Evolutionary conservation across 2,329 filamentous ascomycete species (phyloP), one percentile per base, ranked within the genome.

Genomic region (Helotiales sp.): DNA sequence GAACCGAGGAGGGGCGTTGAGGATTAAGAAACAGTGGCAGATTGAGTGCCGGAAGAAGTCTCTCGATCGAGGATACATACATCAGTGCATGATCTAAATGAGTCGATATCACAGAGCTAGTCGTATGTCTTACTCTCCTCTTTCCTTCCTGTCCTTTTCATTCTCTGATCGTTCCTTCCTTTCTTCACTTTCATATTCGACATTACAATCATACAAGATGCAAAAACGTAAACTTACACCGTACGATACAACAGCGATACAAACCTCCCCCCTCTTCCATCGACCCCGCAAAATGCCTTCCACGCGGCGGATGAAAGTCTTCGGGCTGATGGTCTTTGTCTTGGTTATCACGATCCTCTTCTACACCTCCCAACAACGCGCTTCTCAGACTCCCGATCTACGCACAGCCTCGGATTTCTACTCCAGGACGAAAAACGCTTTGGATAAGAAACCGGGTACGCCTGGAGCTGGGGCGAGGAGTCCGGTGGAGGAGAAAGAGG

Each of bases 271-370:
- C 34, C 63, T 63, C 47, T 62, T 64, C 44, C 51, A 52, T 27
- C 58, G 61, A 31, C 57, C 54, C 17, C 27, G 53, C 47, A 63
- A 57, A 54, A 91, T 91, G 88, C 83, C 85, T 67, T 88, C 88
- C 19, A 79, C 82, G 66, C 86, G 91, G 63, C 86, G 90, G 66
- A 70, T 91, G 67, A 86, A 87, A 70, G 76, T 88, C 66, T 76
- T 91, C 55, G 76, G 84, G 63, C 77, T 93, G 67, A 77, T 87
- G 56, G 78, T 86, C 55, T 66, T 92, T 65, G 78, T 86, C 63
- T 77, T 83, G 58, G 74, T 93, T 59, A 75, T 93, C 65, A 79
- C 87, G 46, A 76, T 88, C 54, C 77, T 96, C 65, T 91, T 93
- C 77, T 87, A 91, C 71, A 88, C 87, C 19, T 82, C 81, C n/a